Conservation (phyloP, 257 asterid genomes). For the Vinca minor region DNA sequence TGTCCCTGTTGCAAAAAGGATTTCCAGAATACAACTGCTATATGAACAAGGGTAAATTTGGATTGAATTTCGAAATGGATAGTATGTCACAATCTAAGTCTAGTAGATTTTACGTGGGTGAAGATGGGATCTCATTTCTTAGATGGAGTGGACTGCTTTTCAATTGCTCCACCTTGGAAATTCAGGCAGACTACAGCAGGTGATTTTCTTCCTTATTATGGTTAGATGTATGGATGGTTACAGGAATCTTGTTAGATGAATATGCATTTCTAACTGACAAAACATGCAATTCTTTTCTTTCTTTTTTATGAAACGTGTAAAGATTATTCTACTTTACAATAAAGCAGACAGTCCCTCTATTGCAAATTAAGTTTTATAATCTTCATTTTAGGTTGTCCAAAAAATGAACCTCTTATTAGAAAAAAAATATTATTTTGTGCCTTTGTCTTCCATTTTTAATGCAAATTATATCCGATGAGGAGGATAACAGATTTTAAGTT, state of each 20-base stretch:
- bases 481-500: background rate
- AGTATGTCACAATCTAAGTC: constrained; percentile 24
- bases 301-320: no score
- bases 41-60: constrained; percentile 75
- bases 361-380: background rate
- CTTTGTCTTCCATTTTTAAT: background rate
- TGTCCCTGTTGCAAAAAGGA: constrained; percentile 61
- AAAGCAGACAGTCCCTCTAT: background rate
- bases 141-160: constrained; percentile 86
- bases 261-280: no score
- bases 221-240: background rate
- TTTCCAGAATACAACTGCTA: constrained; percentile 63
- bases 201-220: constrained; percentile 19
- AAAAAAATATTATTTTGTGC: background rate
- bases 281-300: no score
- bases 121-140: constrained; percentile 69
- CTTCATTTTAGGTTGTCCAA: background rate
- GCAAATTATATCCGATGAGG: background rate
- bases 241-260: background rate
- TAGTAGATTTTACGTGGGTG: constrained; percentile 42
- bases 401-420: background rate
- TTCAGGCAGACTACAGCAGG: constrained; percentile 96
- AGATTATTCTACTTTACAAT: background rate
- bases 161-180: constrained; percentile 69
- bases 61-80: constrained; percentile 48